Percentiles rank a stretch among this genome's conserved stretches.
These are phyloP conservation scores for Citrus hindsii DNA, from an alignment of 345 rosid genomes.

Conservation along the genomic window DNA sequence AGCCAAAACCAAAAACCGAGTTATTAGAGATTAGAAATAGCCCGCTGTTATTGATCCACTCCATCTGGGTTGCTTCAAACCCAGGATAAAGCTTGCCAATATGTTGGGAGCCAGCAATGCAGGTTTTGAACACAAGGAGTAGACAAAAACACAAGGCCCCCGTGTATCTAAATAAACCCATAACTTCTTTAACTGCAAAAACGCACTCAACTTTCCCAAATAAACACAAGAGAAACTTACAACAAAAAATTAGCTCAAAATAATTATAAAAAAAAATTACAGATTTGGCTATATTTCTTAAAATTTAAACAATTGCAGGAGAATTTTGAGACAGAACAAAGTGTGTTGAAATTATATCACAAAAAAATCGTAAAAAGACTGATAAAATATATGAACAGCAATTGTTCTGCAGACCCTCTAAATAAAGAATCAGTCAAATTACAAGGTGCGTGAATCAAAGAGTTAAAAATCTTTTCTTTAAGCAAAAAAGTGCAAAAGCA, in stretches of 20 bases:
- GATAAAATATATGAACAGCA: neutral
- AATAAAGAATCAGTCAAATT: neutral
- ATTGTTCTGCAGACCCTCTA: neutral
- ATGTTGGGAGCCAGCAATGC: conserved; percentile 13
- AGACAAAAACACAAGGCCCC: conserved; percentile 21
- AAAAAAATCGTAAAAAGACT: neutral
- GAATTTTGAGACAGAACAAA: neutral
- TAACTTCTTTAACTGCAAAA: conserved; percentile 13
- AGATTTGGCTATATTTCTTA: neutral
- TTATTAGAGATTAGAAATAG: conserved; percentile 37
- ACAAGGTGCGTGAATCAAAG: neutral
- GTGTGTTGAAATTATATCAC: neutral
- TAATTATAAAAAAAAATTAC: neutral
- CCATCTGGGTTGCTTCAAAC: conserved; percentile 39
- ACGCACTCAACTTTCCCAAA: neutral
- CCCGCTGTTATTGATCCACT: conserved; percentile 35
- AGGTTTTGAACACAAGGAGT: conserved; percentile 15
- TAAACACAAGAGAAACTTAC: neutral
- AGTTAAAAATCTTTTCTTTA: neutral
- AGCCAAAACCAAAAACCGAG: conserved; percentile 38
- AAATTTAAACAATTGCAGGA: neutral
- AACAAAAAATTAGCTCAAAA: neutral
- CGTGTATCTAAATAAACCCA: conserved; percentile 16
- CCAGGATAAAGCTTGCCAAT: conserved; percentile 44
- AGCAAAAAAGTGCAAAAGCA: conserved; percentile 11